Evolutionary conservation across 257 asterid genomes (phyloP), one percentile per base, ranked within the genome.

Genomic region (Nicotiana noctiflora): DNA sequence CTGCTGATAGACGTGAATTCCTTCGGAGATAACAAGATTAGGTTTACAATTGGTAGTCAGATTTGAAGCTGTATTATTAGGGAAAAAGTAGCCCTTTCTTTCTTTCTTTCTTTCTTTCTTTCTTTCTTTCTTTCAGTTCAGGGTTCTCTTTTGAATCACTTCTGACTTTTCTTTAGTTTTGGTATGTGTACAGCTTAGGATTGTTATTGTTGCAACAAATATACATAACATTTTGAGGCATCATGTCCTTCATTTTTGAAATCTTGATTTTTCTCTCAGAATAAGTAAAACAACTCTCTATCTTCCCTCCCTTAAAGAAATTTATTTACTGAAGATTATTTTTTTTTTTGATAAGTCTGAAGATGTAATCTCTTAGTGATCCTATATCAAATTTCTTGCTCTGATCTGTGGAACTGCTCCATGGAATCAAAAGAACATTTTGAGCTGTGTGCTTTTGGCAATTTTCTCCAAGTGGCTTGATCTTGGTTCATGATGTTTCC

Each of bases 161-260:
- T 87, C 87, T 86, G 84, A 82, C 88, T 78, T 88, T 40, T 65
- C 83, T 84, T 74, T 75, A 66, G 79, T 56, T 67, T 65, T 83
- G 81, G 82, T 82, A 87, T 90, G 74, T 93, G 97, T 91, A 95
- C 97, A 95, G 92, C 85, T 84, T 84, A 86, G 92, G 88, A 84
- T 82, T 85, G 62, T 83, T 92, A 76, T 86, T 19, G 61, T 85
- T 85, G 86, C 79, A 81, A 83, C 85, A 85, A 84, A 84, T 83
- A 89, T 88, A 90, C 90, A 88, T 75, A 81, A 83, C 72, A 59
- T 76, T 76, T 51, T 55, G 55, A 80, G 82, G 67, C 29, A 55
- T 63, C 60, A 52, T 66, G 52, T 53, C 77, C 77, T 52, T 66
- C 79, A 77, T 31, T 75, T 75, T 70, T 56, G 63, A 84, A 82